Evolutionary conservation across 164 flowering plant species (phyloP), one percentile per base, ranked within the genome.

Genomic region (Paratinospora sagittata): DNA sequence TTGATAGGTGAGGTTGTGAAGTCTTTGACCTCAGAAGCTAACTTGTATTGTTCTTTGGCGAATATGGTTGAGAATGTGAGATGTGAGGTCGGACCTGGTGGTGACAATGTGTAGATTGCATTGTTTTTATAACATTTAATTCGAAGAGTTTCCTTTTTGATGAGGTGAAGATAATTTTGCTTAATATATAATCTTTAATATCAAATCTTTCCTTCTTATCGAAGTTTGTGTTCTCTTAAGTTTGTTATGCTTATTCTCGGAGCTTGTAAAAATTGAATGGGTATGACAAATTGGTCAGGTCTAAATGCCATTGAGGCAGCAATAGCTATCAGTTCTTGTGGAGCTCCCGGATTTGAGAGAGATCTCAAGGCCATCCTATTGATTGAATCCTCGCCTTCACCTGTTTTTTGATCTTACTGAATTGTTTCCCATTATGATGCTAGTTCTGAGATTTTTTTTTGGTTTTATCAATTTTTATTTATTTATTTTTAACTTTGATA

Each of bases 1-100:
- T 74, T 77, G 1, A 74, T 93, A 16, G 86, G 82, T 70, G 83
- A 43, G 68, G 75, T 83, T 30, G 91, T 86, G 61, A 66, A 45
- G 70, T 77, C 85, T 23, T 81, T 93, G 71, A 83, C 86, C 14
- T 60, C 71, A 1, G 99, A 90, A 79, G 85, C 88, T 43, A 84
- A 78, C 70, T 69, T 86, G 26, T 90, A 91, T 76, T 83, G 84
- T 66, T 80, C 80, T 2, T 23, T 91, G 65, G 81, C 85, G 6
- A 79, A 75, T 79, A 65, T 86, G 57, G 68, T 79, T 23, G 85
- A 85, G 74, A 82, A 74, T 63, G 74, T 90, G 81, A 85, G 60
- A 78, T 61, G 62, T 11, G 81, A 81, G 61, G 75, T 21, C 57
- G 47, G 61, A 34, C 26, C 21, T n/a, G n/a, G n/a, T 52, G 58